phyloP scores from a whole-genome alignment of 2,329 filamentous ascomycete genomes.

The Boeremia exigua region DNA sequence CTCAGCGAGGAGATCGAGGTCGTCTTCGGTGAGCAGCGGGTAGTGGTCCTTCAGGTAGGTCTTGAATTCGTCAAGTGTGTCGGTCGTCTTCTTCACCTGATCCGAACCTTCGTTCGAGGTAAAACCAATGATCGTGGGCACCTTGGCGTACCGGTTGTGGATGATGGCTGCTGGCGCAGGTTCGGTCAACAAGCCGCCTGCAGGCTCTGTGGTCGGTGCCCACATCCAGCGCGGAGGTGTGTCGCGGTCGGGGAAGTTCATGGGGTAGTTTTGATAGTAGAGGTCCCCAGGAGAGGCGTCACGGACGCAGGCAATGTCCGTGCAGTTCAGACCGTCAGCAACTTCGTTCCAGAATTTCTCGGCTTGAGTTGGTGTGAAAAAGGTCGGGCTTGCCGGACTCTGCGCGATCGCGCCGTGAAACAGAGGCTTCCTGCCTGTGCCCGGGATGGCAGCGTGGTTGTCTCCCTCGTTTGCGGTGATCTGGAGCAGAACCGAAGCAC shows the following conservation, averaged over 20 bases:
- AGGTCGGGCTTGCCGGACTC: slow-evolving; percentile 41
- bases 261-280: slow-evolving; percentile 44
- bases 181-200: slow-evolving; percentile 39
- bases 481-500: slow-evolving; percentile 39
- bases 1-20: slow-evolving; percentile 43
- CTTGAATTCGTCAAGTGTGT: slow-evolving; percentile 48
- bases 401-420: slow-evolving; percentile 44
- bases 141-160: slow-evolving; percentile 34
- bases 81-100: slow-evolving; percentile 46
- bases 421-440: slow-evolving; percentile 34
- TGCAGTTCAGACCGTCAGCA: slow-evolving; percentile 39
- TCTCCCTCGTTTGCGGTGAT: slow-evolving; percentile 41
- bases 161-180: slow-evolving; percentile 37
- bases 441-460: slow-evolving; percentile 33
- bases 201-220: slow-evolving; percentile 40
- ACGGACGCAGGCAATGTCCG: slow-evolving; percentile 38
- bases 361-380: slow-evolving; percentile 39
- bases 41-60: slow-evolving; percentile 46
- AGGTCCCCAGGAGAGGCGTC: slow-evolving; percentile 35
- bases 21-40: slow-evolving; percentile 60
- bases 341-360: slow-evolving; percentile 43
- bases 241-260: slow-evolving; percentile 39
- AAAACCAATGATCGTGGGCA: slow-evolving; percentile 42
- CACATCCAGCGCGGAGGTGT: slow-evolving; percentile 46
- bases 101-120: slow-evolving; percentile 50